phyloP scores from a whole-genome alignment of 805 yeast genomes.

The Starmerella ratchasimensis region DNA sequence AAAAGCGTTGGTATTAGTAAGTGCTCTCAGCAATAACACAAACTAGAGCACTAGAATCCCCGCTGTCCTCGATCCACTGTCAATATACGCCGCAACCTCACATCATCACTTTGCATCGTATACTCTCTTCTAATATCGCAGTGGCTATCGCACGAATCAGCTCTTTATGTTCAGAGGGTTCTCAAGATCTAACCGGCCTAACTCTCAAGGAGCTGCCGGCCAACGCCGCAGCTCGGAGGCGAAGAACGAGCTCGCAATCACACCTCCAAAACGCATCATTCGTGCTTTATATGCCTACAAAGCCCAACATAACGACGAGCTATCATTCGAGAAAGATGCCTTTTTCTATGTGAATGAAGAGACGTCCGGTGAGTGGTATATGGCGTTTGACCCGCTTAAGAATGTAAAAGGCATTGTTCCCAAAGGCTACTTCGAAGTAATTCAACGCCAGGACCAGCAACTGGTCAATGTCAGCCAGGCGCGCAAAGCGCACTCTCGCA shows the following conservation, averaged over 20 bases:
- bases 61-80: no score
- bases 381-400: slow-evolving; percentile 76
- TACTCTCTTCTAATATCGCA: no score
- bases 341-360: slow-evolving; percentile 68
- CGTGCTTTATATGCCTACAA: slow-evolving; percentile 65
- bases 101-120: not conserved
- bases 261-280: slow-evolving; percentile 68
- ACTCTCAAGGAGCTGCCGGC: not conserved
- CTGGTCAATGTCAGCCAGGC: slow-evolving; percentile 24
- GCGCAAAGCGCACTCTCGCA: slow-evolving; percentile 13
- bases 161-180: slow-evolving; percentile 12
- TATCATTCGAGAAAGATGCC: slow-evolving; percentile 68
- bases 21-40: no score
- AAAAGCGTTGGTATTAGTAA: no score
- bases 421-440: slow-evolving; percentile 63
- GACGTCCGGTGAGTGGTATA: slow-evolving; percentile 57
- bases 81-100: no score
- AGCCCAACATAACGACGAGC: slow-evolving; percentile 70
- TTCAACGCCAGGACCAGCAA: slow-evolving; percentile 29
- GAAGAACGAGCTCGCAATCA: slow-evolving; percentile 24
- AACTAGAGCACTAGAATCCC: no score
- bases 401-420: slow-evolving; percentile 79
- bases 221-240: slow-evolving; percentile 9
- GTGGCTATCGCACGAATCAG: not conserved
- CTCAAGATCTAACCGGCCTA: slow-evolving; percentile 11